phyloP scores from a whole-genome alignment of 2,329 filamentous ascomycete species.

The Periconia sp. region DNA sequence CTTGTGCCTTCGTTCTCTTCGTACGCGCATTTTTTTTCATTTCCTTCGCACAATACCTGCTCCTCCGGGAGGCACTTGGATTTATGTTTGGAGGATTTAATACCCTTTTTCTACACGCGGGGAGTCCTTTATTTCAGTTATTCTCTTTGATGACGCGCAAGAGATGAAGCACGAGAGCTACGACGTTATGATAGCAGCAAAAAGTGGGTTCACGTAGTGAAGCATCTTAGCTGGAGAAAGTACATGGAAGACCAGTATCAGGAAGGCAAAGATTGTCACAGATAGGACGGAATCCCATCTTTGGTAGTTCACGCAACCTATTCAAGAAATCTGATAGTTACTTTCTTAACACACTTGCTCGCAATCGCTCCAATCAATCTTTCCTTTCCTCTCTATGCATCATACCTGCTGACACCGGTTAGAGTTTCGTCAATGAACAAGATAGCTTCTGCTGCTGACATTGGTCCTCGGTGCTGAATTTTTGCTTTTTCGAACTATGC shows the following conservation, averaged over 20 bases:
- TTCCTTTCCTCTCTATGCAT: background rate
- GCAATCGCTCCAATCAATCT: background rate
- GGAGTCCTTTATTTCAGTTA: conserved; percentile 3
- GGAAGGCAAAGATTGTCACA: conserved; percentile 5
- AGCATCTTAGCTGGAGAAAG: conserved; percentile 1
- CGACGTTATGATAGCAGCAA: conserved; percentile 8
- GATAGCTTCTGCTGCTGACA: no score
- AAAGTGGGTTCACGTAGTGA: conserved; percentile 2
- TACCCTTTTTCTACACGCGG: conserved; percentile 20
- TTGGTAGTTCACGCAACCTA: conserved; percentile 5
- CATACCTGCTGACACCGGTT: background rate
- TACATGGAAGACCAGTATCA: background rate
- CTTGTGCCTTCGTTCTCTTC: conserved; percentile 4
- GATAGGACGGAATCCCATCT: conserved; percentile 11
- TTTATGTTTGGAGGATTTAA: conserved; percentile 19
- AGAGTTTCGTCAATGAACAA: no score
- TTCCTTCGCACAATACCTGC: conserved; percentile 22
- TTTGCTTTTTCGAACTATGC: no score
- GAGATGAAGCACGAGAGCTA: conserved; percentile 10
- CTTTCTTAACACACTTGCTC: conserved; percentile 3
- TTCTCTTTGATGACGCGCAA: conserved; percentile 4
- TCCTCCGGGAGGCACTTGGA: conserved; percentile 17
- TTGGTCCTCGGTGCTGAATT: no score
- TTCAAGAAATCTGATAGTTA: conserved; percentile 12
- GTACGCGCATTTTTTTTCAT: conserved; percentile 9